phyloP scores from a whole-genome alignment of 2,329 filamentous ascomycete species.

The Mariannaea elegans region DNA sequence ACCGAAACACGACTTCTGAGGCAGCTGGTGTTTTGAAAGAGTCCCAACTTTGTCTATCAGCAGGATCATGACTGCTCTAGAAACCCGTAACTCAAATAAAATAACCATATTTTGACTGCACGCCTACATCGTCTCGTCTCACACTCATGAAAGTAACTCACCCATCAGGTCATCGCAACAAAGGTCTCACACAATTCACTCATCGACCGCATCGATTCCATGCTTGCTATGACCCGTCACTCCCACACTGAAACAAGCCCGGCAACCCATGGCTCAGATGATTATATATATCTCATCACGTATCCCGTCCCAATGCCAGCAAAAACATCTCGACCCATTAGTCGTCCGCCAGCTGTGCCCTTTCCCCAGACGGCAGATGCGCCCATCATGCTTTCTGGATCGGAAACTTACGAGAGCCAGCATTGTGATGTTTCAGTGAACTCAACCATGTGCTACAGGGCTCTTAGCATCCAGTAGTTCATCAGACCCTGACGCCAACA shows the following conservation, averaged over 20 bases:
- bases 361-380: conserved; percentile 2
- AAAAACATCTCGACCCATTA: conserved; percentile 13
- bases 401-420: background rate
- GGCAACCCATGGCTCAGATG: conserved; percentile 24
- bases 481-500: background rate
- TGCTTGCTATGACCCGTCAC: background rate
- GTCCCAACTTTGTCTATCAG: no score
- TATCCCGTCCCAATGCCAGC: conserved; percentile 4
- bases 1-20: no score
- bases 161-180: no score
- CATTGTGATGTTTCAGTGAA: background rate
- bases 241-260: conserved; percentile 10
- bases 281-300: background rate
- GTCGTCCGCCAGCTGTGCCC: background rate
- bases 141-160: no score
- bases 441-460: background rate
- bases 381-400: background rate
- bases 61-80: no score
- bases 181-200: no score
- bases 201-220: no score
- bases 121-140: no score
- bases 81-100: no score
- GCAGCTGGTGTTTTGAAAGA: no score
- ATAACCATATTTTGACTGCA: no score
- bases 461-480: background rate